Base-by-base conservation (phyloP, 495 filamentous ascomycete species). In the Opeltia flavorubescens region DNA sequence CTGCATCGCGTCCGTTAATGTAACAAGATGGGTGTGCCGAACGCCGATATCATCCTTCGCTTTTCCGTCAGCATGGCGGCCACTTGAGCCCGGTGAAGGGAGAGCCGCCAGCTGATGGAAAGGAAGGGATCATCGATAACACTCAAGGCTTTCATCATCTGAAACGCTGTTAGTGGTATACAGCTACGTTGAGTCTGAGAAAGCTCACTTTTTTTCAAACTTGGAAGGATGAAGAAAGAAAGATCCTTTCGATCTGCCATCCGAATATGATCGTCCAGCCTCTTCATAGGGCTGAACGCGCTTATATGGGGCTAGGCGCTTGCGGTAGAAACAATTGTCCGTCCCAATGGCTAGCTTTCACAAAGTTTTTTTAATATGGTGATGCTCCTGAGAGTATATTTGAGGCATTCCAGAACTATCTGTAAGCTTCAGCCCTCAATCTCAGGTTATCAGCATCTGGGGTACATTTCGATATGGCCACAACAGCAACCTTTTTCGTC, bases 71-170 rank as follows among this genome's bases (percentile, higher is more conserved):
- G 61, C 78, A 71, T 61, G 62, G 73, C 76, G 77, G 84, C 87
- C 91, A 76, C 93, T 94, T 77, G 60, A 84, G 86, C 88, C 86
- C 78, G 68, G 65, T 64, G 62, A 76, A 76, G 76, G 80, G 79
- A 84, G 86, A 91, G 81, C 81, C 61, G 72, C 67, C 67, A 71
- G 76, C 64, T 70, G 74, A 70, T 66, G 71, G 71, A 71, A 57
- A 69, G 73, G 75, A 69, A 77, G 76, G 75, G 72, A 74, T 95
- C 86, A 89, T 80, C 81, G 70, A 66, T 56, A 78, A 83, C 89
- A 95, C 89, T 72, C 84, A 83, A 83, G 77, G 85, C 84, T 94
- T 94, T 95, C 91, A 95, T 98, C 91, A 96, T 93, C 85, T 94
- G 61, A 45, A 50, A 43, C 43, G 40, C 25, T 36, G 60, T 81